These are phyloP conservation scores for Caloboletus firmus DNA, from an alignment of 1,284 basidiomycete species.

Conservation along the genomic window DNA sequence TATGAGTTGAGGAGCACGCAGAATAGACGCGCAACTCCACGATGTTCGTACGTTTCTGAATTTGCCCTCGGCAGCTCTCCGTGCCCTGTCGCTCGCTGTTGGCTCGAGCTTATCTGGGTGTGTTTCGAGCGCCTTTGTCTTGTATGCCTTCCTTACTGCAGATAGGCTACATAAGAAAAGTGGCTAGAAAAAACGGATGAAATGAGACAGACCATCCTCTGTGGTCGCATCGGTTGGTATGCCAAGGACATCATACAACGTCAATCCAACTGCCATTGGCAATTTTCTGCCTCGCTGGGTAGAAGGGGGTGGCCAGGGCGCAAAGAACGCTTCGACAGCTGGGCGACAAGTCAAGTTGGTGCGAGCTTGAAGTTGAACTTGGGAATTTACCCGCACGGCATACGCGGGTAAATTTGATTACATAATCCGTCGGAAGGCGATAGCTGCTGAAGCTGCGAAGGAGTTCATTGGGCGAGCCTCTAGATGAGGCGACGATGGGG, in stretches of 20 bases:
- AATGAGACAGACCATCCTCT: slow-evolving; percentile 37
- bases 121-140: slow-evolving; percentile 58
- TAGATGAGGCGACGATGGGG: background rate
- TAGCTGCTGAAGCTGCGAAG: too few species aligned
- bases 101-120: slow-evolving; percentile 65
- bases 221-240: slow-evolving; percentile 32
- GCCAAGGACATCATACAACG: slow-evolving; percentile 37
- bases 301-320: background rate
- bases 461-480: background rate
- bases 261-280: slow-evolving; percentile 33
- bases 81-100: slow-evolving; percentile 45
- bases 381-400: background rate
- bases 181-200: background rate
- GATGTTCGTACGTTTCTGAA: slow-evolving; percentile 44
- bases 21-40: slow-evolving; percentile 27
- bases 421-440: background rate
- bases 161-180: background rate
- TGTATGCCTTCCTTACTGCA: slow-evolving; percentile 63
- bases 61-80: slow-evolving; percentile 49
- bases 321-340: background rate
- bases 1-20: slow-evolving; percentile 13
- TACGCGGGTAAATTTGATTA: background rate
- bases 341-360: background rate
- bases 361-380: background rate
- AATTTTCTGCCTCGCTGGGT: slow-evolving; percentile 7